Evolutionary conservation across 331 rosid genomes (phyloP).

Genomic region (Arachis monticola): DNA sequence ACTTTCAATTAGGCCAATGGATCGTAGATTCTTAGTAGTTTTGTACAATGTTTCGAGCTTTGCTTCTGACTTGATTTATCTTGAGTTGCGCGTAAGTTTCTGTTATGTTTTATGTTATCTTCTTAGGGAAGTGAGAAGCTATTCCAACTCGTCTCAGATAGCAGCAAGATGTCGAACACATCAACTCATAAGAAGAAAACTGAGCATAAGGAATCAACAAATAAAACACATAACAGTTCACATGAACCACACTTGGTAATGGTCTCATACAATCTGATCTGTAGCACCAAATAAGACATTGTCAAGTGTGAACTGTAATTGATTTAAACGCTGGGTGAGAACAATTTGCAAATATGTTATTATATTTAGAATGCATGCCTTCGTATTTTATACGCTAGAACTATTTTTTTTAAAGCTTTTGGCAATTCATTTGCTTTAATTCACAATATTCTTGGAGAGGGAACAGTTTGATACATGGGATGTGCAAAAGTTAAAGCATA

Average conservation of each 20-base stretch:
- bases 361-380: conserved; percentile 5
- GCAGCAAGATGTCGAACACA: not conserved
- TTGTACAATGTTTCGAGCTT: conserved; percentile 27
- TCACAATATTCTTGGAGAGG: too few relatives aligned
- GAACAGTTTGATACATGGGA: not conserved
- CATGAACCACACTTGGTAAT: conserved; percentile 58
- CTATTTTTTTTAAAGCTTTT: conserved; percentile 16
- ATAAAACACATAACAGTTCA: conserved; percentile 38
- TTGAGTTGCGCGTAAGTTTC: too few relatives aligned
- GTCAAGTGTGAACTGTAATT: not conserved
- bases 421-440: not conserved
- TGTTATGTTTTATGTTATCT: conserved; percentile 25
- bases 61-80: not conserved
- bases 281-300: conserved; percentile 6
- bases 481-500: not conserved
- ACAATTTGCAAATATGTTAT: conserved; percentile 7
- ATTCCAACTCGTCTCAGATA: conserved; percentile 69
- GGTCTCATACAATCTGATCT: conserved; percentile 8
- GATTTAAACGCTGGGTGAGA: not conserved
- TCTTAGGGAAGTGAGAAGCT: conserved; percentile 88
- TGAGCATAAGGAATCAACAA: conserved; percentile 37
- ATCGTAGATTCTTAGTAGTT: conserved; percentile 5
- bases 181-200: conserved; percentile 31
- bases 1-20: conserved; percentile 24
- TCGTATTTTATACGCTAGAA: not conserved